These are phyloP conservation scores for Jaapia argillacea DNA, from an alignment of 768 basidiomycete species.

Conservation along the genomic window DNA sequence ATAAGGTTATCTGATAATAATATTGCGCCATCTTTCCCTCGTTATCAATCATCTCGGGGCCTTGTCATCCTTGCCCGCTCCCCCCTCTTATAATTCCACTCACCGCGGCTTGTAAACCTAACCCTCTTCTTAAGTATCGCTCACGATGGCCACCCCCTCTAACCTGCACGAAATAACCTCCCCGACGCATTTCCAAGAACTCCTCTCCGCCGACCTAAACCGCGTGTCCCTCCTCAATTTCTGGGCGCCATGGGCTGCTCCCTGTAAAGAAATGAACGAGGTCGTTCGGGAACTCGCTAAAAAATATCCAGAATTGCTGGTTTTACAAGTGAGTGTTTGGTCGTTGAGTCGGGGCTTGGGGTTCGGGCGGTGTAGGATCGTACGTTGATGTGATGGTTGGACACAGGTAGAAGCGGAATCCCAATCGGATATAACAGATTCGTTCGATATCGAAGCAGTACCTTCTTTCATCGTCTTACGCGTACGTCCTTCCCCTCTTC, in stretches of 20 bases:
- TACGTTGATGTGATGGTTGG: too few relatives aligned
- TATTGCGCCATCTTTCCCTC: too few relatives aligned
- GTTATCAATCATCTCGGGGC: too few relatives aligned
- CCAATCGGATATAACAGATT: conserved; percentile 69
- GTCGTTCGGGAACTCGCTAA: conserved; percentile 58
- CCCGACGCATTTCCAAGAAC: conserved; percentile 53
- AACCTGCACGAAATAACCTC: conserved; percentile 39
- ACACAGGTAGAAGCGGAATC: conserved; percentile 65
- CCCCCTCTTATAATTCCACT: too few relatives aligned
- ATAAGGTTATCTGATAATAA: too few relatives aligned
- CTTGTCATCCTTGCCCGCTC: too few relatives aligned
- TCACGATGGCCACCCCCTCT: conserved; percentile 5
- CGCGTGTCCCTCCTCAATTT: conserved; percentile 77
- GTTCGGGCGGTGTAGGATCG: too few relatives aligned
- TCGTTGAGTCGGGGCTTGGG: background rate
- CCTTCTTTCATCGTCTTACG: conserved; percentile 67
- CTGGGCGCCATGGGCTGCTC: conserved; percentile 80
- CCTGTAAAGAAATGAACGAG: conserved; percentile 74
- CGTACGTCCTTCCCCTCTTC: too few relatives aligned
- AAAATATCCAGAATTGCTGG: conserved; percentile 50
- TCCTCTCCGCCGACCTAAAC: conserved; percentile 60
- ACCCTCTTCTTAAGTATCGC: too few relatives aligned
- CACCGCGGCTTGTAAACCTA: too few relatives aligned
- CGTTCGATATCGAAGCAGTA: conserved; percentile 77
- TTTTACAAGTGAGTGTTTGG: conserved; percentile 47